phyloP scores from a whole-genome alignment of 495 filamentous ascomycete genomes.

The Jackrogersella minutella region DNA sequence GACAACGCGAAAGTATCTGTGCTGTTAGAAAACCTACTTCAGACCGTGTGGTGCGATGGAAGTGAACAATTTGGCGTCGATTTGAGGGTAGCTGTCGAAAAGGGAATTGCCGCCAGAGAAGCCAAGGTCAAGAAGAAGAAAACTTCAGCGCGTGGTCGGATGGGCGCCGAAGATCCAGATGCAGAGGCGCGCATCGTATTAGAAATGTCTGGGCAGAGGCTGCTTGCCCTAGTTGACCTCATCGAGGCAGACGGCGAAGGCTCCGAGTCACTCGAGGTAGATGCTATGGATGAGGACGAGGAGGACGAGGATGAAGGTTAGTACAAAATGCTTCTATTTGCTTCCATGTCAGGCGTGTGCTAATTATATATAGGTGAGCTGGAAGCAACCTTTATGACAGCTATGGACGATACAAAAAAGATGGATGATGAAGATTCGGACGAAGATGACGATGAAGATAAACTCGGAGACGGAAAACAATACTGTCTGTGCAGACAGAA shows the following conservation, averaged over 20 bases:
- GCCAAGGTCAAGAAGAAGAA: slow-evolving; percentile 58
- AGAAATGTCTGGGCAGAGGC: slow-evolving; percentile 51
- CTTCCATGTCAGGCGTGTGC: not conserved
- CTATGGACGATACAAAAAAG: slow-evolving; percentile 18
- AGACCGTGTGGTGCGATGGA: slow-evolving; percentile 60
- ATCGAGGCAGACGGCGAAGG: slow-evolving; percentile 42
- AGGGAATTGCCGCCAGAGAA: slow-evolving; percentile 70
- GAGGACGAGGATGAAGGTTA: slow-evolving; percentile 19
- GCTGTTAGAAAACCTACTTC: slow-evolving; percentile 74
- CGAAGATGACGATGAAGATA: slow-evolving; percentile 80
- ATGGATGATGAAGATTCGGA: slow-evolving; percentile 49
- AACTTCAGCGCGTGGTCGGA: slow-evolving; percentile 50
- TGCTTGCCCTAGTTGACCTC: slow-evolving; percentile 45
- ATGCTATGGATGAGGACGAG: slow-evolving; percentile 30
- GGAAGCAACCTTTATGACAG: slow-evolving; percentile 31
- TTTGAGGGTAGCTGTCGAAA: slow-evolving; percentile 63
- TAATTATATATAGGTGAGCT: slow-evolving; percentile 13
- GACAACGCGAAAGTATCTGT: slow-evolving; percentile 87
- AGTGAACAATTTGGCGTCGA: slow-evolving; percentile 51
- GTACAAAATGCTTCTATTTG: not conserved
- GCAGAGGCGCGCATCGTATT: slow-evolving; percentile 45
- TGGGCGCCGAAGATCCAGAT: slow-evolving; percentile 46
- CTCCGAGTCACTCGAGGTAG: slow-evolving; percentile 36
- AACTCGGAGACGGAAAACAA: slow-evolving; percentile 77
- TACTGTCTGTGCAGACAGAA: slow-evolving; percentile 90